Evolutionary conservation across 108 stramenopile species (phyloP).

Genomic region (Pseudonitzschia multiseries): DNA sequence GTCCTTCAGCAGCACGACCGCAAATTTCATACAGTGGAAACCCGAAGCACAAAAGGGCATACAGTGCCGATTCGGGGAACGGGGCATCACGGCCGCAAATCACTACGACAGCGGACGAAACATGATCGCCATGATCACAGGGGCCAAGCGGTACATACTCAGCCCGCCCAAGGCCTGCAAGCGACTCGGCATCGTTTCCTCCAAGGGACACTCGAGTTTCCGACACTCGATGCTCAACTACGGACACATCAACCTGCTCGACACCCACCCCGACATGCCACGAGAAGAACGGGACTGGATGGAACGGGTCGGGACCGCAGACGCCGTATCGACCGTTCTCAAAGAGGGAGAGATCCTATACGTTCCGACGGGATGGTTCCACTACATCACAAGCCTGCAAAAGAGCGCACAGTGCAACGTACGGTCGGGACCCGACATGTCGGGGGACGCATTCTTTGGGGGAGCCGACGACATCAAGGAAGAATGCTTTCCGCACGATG

Average conservation of each 20-base stretch:
- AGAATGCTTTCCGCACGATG: neutral
- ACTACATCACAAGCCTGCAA: conserved; percentile 87
- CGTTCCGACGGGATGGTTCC: conserved; percentile 92
- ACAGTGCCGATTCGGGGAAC: conserved; percentile 85
- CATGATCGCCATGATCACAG: conserved; percentile 92
- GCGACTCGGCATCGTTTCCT: conserved; percentile 74
- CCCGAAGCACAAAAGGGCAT: conserved; percentile 79
- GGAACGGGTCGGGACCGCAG: conserved; percentile 41
- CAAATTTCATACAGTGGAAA: conserved; percentile 68
- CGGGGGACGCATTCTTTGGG: conserved; percentile 65
- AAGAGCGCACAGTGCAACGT: conserved; percentile 94
- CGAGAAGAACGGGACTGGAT: conserved; percentile 67
- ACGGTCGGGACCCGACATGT: conserved; percentile 61
- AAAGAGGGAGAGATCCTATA: conserved; percentile 91
- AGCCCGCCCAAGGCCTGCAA: conserved; percentile 83
- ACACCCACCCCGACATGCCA: conserved; percentile 55
- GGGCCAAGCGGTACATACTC: conserved; percentile 93
- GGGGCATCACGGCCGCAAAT: conserved; percentile 92
- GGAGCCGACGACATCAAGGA: conserved; percentile 16
- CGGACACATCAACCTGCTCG: conserved; percentile 58
- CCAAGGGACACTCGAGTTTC: conserved; percentile 60
- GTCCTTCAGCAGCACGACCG: conserved; percentile 55
- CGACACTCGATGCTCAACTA: conserved; percentile 88
- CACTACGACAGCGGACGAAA: conserved; percentile 94
- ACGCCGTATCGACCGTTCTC: conserved; percentile 82